Evolutionary conservation across 2,329 filamentous ascomycete genomes (phyloP).

Genomic region (Colletotrichum salicis): DNA sequence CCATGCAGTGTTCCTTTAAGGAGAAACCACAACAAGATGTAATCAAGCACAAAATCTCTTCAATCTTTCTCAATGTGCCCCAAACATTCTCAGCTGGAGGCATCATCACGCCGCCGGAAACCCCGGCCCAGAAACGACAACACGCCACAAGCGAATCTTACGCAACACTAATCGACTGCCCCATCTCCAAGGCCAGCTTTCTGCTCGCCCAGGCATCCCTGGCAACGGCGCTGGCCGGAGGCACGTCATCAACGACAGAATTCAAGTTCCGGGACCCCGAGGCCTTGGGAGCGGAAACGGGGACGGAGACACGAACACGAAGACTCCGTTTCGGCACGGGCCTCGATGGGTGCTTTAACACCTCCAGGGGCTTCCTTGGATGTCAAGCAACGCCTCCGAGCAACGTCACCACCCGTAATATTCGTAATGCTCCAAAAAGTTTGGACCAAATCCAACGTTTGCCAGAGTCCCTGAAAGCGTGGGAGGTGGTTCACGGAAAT

Average conservation of each 20-base stretch:
- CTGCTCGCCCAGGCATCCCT: constrained; percentile 28
- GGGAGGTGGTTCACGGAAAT: constrained; percentile 22
- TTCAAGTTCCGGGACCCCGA: constrained; percentile 13
- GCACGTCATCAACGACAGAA: constrained; percentile 2
- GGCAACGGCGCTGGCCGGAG: constrained; percentile 1
- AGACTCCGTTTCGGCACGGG: constrained; percentile 24
- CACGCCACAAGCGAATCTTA: neutral
- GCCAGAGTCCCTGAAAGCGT: constrained; percentile 22
- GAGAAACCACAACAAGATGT: constrained; percentile 15
- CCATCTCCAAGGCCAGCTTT: constrained; percentile 30
- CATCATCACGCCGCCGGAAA: constrained; percentile 13
- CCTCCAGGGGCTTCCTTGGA: constrained; percentile 19
- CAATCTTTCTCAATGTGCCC: neutral
- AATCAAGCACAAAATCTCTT: neutral
- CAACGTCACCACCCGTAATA: neutral
- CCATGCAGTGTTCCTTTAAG: neutral
- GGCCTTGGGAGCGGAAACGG: neutral
- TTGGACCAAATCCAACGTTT: neutral
- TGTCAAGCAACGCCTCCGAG: neutral
- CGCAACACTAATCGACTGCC: constrained; percentile 7
- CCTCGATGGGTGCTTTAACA: constrained; percentile 26
- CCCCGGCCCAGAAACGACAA: neutral
- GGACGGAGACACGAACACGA: neutral
- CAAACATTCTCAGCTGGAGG: neutral
- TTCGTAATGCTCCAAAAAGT: neutral